Percentiles rank a stretch among this genome's conserved stretches.
Conservation (phyloP, 371 early-diverging fungal species). For the Parasitella parasitica region DNA sequence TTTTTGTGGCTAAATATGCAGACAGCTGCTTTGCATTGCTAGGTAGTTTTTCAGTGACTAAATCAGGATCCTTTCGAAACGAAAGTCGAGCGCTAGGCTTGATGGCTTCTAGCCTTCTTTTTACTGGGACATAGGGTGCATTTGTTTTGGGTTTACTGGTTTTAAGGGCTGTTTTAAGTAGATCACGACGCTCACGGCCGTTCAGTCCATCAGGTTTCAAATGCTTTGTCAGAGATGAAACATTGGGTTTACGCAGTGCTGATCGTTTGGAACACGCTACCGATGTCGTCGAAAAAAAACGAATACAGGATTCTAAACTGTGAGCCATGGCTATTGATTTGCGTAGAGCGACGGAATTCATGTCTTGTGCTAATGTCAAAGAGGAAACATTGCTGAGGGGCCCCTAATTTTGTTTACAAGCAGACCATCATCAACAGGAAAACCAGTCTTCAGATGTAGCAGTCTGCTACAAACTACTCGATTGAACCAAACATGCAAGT, state of each 20-base stretch:
- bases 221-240: constrained; percentile 50
- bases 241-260: constrained; percentile 44
- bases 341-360: not conserved
- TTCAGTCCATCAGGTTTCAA: constrained; percentile 45
- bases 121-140: constrained; percentile 50
- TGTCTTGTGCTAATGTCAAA: not conserved
- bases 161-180: constrained; percentile 28
- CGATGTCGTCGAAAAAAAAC: constrained; percentile 25
- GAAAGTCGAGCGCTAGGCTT: not conserved
- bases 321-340: not conserved
- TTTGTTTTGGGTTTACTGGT: constrained; percentile 17
- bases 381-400: not conserved
- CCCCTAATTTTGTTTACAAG: not conserved
- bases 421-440: not conserved
- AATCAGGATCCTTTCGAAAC: not conserved
- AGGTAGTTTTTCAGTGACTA: constrained; percentile 11
- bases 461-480: not conserved
- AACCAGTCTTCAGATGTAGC: not conserved
- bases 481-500: too few relatives aligned
- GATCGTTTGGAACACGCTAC: constrained; percentile 30
- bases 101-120: constrained; percentile 42
- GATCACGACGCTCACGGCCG: constrained; percentile 45
- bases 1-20: constrained; percentile 39
- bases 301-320: not conserved
- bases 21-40: constrained; percentile 37